Evolutionary conservation across 192 early-diverging fungal genomes (phyloP).

Genomic region (Entomortierella parvispora): DNA sequence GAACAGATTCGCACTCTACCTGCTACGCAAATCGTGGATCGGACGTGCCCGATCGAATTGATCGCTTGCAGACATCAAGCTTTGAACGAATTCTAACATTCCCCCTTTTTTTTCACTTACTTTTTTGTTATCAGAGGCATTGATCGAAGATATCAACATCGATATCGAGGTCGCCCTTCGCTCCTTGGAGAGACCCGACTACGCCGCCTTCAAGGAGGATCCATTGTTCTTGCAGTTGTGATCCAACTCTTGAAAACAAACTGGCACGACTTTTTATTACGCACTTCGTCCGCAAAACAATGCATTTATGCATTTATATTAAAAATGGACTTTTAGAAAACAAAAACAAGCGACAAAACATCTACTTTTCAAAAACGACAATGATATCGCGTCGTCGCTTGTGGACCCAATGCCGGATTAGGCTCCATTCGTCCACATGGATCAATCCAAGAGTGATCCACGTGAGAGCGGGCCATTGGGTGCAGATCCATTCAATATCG

Average conservation of each 20-base stretch:
- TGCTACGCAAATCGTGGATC: too few relatives aligned
- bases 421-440: conserved; percentile 13
- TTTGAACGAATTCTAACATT: too few relatives aligned
- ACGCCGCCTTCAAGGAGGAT: conserved; percentile 57
- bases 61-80: too few relatives aligned
- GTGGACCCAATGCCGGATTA: conserved; percentile 12
- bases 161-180: conserved; percentile 86
- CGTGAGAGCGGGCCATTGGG: conserved; percentile 13
- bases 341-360: not conserved
- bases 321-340: not conserved
- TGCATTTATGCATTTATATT: not conserved
- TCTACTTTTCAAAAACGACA: conserved; percentile 22
- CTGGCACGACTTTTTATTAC: not conserved
- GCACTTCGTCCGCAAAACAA: not conserved
- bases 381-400: conserved; percentile 10
- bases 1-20: too few relatives aligned
- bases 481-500: conserved; percentile 24
- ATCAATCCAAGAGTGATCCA: conserved; percentile 27
- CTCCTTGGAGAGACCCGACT: conserved; percentile 69
- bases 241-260: not conserved
- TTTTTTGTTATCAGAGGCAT: conserved; percentile 66
- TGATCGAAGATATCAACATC: conserved; percentile 92
- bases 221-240: conserved; percentile 42
- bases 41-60: too few relatives aligned
- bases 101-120: not conserved